Conservation (phyloP, 164 flowering plant species). For the Tetracentron sinense region DNA sequence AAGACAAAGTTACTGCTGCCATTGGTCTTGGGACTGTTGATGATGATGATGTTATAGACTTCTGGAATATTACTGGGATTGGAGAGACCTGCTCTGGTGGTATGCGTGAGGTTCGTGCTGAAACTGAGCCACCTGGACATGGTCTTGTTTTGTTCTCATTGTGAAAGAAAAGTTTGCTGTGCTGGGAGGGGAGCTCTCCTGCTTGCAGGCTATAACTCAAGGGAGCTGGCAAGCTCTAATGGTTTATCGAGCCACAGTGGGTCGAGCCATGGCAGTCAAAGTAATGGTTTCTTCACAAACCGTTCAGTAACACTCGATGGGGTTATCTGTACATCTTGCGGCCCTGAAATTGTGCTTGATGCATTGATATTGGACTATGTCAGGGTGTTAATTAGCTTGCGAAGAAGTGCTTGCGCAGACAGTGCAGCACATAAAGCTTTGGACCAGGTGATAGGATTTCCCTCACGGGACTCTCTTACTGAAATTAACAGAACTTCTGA, state of each 20-base stretch:
- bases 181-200: conserved; percentile 91
- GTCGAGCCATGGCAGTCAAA: conserved; percentile 49
- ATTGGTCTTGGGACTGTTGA: conserved; percentile 66
- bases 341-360: conserved; percentile 64
- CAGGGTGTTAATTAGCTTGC: conserved; percentile 61
- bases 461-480: conserved; percentile 19
- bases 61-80: conserved; percentile 76
- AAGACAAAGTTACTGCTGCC: conserved; percentile 71
- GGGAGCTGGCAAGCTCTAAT: conserved; percentile 39
- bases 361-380: conserved; percentile 80
- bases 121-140: conserved; percentile 25
- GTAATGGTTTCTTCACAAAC: conserved; percentile 43
- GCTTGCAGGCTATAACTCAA: conserved; percentile 37
- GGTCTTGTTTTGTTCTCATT: conserved; percentile 53
- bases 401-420: conserved; percentile 67
- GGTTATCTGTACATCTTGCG: conserved; percentile 72
- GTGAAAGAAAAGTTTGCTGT: conserved; percentile 77
- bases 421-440: conserved; percentile 60
- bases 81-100: conserved; percentile 74
- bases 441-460: conserved; percentile 48
- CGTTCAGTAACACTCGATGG: conserved; percentile 48
- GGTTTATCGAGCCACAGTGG: conserved; percentile 48
- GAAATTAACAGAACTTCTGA: conserved; percentile 30
- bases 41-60: conserved; percentile 56
- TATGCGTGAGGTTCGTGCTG: conserved; percentile 69